These are phyloP conservation scores for Quercus phellos DNA, from an alignment of 331 rosid genomes.

Conservation along the genomic window DNA sequence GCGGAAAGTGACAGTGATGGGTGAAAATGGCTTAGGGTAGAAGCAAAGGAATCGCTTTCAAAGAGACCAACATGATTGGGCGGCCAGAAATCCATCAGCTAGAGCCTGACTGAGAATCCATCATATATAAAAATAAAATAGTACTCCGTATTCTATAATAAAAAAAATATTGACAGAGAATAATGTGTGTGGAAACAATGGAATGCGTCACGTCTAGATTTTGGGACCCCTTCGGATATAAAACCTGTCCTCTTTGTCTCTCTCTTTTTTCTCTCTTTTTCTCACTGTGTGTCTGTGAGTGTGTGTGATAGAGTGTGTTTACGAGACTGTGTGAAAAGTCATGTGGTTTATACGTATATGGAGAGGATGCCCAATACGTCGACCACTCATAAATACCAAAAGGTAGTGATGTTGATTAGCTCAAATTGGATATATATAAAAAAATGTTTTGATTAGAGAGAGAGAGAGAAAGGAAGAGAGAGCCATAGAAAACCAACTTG, in stretches of 20 bases:
- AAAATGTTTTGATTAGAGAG: background rate
- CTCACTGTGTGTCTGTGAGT: conserved; percentile 10
- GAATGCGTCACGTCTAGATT: conserved; percentile 37
- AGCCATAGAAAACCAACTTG: conserved; percentile 18
- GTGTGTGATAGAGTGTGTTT: conserved; percentile 12
- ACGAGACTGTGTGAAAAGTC: conserved; percentile 7
- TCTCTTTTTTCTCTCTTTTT: background rate
- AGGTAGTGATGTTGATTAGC: conserved; percentile 52
- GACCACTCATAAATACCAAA: conserved; percentile 27
- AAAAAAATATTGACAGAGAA: conserved; percentile 31
- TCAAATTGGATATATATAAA: background rate
- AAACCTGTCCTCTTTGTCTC: conserved; percentile 1
- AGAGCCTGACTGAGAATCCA: conserved; percentile 14
- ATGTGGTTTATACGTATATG: conserved; percentile 1
- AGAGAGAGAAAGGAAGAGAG: background rate
- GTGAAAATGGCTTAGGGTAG: conserved; percentile 55
- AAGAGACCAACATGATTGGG: conserved; percentile 42
- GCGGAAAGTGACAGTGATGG: conserved; percentile 28
- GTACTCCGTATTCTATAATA: background rate
- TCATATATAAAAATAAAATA: conserved; percentile 1
- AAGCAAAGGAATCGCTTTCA: conserved; percentile 60
- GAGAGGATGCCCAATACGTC: conserved; percentile 21
- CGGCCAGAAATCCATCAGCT: conserved; percentile 37
- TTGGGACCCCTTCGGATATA: conserved; percentile 19
- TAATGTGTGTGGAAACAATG: conserved; percentile 47